These are phyloP conservation scores for Fusarium globosum DNA, from an alignment of 2,329 filamentous ascomycete genomes.

Conservation along the genomic window DNA sequence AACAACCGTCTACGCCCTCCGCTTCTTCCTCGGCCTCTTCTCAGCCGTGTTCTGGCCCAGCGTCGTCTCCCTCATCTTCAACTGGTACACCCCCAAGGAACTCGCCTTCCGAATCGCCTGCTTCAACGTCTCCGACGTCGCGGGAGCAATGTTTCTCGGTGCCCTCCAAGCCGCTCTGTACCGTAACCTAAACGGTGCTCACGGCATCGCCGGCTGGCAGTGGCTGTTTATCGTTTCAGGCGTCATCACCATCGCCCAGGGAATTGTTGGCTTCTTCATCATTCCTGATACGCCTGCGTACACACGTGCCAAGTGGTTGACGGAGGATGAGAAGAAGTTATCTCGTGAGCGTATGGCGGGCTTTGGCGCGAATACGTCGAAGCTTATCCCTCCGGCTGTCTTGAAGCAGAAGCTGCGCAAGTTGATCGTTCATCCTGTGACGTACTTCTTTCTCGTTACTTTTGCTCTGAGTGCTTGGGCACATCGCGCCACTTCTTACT, in stretches of 20 bases:
- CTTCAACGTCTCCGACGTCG: conserved; percentile 57
- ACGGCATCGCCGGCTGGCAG: conserved; percentile 56
- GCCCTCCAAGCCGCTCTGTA: conserved; percentile 58
- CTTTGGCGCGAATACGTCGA: conserved; percentile 46
- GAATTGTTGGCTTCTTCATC: conserved; percentile 53
- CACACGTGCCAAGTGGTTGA: conserved; percentile 47
- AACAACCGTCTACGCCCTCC: conserved; percentile 52
- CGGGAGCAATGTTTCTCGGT: conserved; percentile 58
- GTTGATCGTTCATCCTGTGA: conserved; percentile 46
- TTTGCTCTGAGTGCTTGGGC: conserved; percentile 48
- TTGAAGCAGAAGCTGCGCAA: conserved; percentile 43
- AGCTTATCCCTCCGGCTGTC: conserved; percentile 40
- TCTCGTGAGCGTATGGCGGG: conserved; percentile 44
- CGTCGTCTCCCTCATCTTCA: conserved; percentile 54
- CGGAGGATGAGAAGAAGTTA: conserved; percentile 43
- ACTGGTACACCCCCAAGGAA: conserved; percentile 58
- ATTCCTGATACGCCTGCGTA: conserved; percentile 50
- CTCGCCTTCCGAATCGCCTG: conserved; percentile 56
- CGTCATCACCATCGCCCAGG: conserved; percentile 55
- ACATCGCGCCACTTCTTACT: conserved; percentile 48
- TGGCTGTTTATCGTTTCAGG: conserved; percentile 61
- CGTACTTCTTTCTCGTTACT: conserved; percentile 47
- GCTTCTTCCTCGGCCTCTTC: conserved; percentile 57
- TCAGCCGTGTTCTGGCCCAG: conserved; percentile 54
- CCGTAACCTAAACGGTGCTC: conserved; percentile 53